phyloP scores from a whole-genome alignment of 257 asterid species.

The Nicotiana sylvestris region DNA sequence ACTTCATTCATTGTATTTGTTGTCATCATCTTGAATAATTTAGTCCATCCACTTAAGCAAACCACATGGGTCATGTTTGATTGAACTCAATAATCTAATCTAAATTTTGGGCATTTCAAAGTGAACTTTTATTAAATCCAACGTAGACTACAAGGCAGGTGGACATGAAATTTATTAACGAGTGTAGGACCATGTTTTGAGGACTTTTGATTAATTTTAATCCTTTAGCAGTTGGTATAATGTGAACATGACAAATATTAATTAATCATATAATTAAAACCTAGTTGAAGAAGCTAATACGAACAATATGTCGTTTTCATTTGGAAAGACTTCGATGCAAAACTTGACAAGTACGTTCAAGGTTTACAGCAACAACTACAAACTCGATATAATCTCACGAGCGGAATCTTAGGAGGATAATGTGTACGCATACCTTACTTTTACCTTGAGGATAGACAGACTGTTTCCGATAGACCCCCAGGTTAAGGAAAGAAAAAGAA shows the following conservation, averaged over 20 bases:
- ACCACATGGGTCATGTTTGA: conserved; percentile 31
- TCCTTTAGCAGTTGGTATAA: background rate
- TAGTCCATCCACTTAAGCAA: conserved; percentile 3
- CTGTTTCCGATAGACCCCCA: no score
- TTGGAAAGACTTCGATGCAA: background rate
- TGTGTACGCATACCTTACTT: no score
- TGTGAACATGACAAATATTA: conserved; percentile 2
- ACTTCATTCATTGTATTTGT: conserved; percentile 19
- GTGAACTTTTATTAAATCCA: background rate
- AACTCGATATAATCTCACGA: no score
- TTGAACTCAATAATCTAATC: conserved; percentile 12
- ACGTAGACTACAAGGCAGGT: conserved; percentile 16
- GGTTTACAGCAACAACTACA: background rate
- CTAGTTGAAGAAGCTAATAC: conserved; percentile 8
- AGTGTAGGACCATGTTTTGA: conserved; percentile 1
- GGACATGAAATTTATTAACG: conserved; percentile 9
- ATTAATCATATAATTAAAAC: background rate
- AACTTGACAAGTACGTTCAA: background rate
- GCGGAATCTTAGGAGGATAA: no score
- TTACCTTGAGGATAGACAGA: no score
- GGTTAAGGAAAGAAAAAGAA: no score
- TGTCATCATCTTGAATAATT: background rate
- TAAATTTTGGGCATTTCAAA: background rate
- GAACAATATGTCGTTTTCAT: conserved; percentile 11
- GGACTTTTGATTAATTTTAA: background rate